These are phyloP conservation scores for Syzygium aqueum DNA, from an alignment of 345 rosid species.

Conservation along the genomic window DNA sequence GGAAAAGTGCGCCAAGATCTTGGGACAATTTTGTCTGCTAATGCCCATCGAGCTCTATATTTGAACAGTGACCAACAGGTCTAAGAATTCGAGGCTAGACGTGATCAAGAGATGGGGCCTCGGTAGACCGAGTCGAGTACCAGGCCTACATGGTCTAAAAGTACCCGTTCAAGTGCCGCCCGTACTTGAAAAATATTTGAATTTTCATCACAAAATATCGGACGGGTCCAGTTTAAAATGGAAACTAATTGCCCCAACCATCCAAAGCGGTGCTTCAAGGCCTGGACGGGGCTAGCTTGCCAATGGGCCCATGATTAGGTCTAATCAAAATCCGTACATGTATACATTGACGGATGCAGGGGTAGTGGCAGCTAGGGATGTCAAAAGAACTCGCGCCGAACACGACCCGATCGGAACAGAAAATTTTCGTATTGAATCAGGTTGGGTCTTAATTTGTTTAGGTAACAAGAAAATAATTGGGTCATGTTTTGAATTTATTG, in stretches of 20 bases:
- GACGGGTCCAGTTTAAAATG: fast-evolving
- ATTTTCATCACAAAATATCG: background rate
- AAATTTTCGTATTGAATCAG: too few relatives aligned
- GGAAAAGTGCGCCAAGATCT: background rate
- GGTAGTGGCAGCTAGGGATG: too few relatives aligned
- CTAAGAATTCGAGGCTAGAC: background rate
- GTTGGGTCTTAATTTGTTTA: too few relatives aligned
- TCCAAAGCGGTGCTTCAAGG: background rate
- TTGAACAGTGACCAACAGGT: background rate
- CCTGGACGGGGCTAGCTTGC: background rate
- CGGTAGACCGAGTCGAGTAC: background rate
- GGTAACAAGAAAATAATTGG: too few relatives aligned
- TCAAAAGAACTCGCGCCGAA: too few relatives aligned
- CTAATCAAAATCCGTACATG: background rate
- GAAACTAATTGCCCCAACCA: background rate
- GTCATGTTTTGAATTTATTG: too few relatives aligned
- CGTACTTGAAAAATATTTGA: background rate
- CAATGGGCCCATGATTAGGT: background rate
- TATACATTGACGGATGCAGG: background rate
- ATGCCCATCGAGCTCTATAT: background rate
- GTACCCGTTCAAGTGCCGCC: background rate
- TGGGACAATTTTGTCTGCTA: background rate
- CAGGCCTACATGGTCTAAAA: background rate
- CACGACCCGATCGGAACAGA: too few relatives aligned
- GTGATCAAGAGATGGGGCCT: background rate